Evolutionary conservation across 805 yeast genomes (phyloP).

Genomic region (Cyberlindnera euphorbiae): DNA sequence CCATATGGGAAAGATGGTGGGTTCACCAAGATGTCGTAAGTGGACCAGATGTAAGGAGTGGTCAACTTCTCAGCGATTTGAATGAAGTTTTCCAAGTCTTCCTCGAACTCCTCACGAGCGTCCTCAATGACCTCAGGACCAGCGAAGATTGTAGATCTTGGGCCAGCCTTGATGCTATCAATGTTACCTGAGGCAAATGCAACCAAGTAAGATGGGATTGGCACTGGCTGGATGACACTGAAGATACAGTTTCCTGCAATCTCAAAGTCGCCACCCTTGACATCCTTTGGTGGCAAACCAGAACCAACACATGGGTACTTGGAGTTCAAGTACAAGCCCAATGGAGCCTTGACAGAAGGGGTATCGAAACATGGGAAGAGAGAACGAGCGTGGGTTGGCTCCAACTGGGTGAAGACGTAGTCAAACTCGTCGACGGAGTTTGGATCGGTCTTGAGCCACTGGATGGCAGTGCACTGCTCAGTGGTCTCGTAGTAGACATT

Average conservation of each 20-base stretch:
- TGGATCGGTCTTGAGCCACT: constrained; percentile 65
- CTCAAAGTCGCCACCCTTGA: constrained; percentile 3
- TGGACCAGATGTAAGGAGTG: constrained; percentile 80
- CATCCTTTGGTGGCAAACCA: constrained; percentile 42
- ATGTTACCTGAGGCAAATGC: constrained; percentile 86
- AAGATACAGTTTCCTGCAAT: constrained; percentile 26
- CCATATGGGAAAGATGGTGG: constrained; percentile 83
- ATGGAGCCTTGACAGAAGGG: constrained; percentile 74
- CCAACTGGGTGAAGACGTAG: constrained; percentile 77
- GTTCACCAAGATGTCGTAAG: constrained; percentile 73
- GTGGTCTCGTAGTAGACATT: constrained; percentile 65
- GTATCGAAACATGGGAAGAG: constrained; percentile 90
- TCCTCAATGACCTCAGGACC: constrained; percentile 66
- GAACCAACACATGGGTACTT: constrained; percentile 69
- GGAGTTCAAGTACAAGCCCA: constrained; percentile 53
- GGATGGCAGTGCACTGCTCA: constrained; percentile 72
- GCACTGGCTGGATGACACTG: constrained; percentile 65
- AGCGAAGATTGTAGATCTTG: constrained; percentile 77
- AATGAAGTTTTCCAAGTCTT: constrained; percentile 78
- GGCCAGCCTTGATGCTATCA: constrained; percentile 65
- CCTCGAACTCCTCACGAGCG: constrained; percentile 75
- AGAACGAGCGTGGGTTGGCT: constrained; percentile 86
- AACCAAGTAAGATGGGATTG: constrained; percentile 80
- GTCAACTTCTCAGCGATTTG: constrained; percentile 71
- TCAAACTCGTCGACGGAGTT: constrained; percentile 61